Base-by-base conservation (phyloP, 257 asterid genomes). In the Osmanthus fragrans region DNA sequence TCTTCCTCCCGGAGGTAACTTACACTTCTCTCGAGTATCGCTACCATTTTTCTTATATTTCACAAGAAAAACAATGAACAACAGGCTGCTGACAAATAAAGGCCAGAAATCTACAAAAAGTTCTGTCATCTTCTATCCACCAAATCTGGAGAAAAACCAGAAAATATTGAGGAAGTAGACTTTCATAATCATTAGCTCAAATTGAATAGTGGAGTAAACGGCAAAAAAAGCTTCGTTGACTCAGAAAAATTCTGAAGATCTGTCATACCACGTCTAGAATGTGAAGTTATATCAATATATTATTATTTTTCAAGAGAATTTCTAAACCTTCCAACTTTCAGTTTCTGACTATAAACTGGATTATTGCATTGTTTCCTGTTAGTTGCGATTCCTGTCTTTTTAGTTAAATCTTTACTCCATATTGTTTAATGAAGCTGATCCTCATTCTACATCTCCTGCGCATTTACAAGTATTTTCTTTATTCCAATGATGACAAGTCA, bases 1-100 rank as follows among this genome's bases (percentile, higher is more conserved):
- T 73, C 92, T 86, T 76, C 89, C 82, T 33, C 98, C 98, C 0
- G 97, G 97, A 77, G 98, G 98, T 54, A 90, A 79, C 78, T 83
- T 87, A 10, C 34, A 49, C 13, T 82, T 76, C 21, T 70, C 32
- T 18, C 21, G 70, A 56, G 40, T 60, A 19, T 63, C 37, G 66
- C 77, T 82, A 73, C 42, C 70, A 2, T 40, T 64, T 33, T 77
- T 78, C 4, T 19, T 30, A 34, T 15, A n/a, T 37, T 79, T 87
- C 36, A 81, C 81, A n/a, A 87, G 80, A 56, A 83, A 45, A 33
- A 87, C 60, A n/a, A 83, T 21, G 75, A 80, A 37, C 27, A 85
- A 27, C 60, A 86, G 25, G 32, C 82, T 72, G 88, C 76, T 72
- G 79, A 80, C 65, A 54, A 82, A 36, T 56, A 75, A 73, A 4